Evolutionary conservation across 129 eudicot genomes (phyloP), one percentile per base, ranked within the genome.

Genomic region (Saposhnikovia divaricata): DNA sequence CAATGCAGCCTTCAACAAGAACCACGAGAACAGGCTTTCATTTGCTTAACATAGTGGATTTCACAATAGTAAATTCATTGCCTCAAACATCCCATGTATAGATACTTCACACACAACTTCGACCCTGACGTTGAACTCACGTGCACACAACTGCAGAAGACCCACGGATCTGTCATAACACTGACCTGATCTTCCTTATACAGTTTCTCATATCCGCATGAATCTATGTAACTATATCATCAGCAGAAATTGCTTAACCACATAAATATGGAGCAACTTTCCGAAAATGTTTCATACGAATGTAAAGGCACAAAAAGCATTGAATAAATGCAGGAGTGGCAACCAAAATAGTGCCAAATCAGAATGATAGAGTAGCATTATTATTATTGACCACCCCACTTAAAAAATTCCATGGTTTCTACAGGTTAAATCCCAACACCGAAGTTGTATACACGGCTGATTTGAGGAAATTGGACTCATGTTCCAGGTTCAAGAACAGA

Each of bases 11-110:
- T 57, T 6, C 0, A 57, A 57, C 66, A 31, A 51, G 51, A 63
- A 71, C 73, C 81, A 42, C 61, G 75, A 71, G 63, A 5, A 77
- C 75, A 44, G 44, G 63, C 71, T 53, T 28, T 75, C 61, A 57
- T 37, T 63, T 27, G 74, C 9, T 75, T 19, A 47, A 43, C 59
- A 40, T 51, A n/a, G 66, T 31, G 65, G 19, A 37, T 15, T 40
- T 13, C 53, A 74, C 23, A 74, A 18, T 6, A n/a, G 57, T 27
- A 13, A 65, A 40, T 39, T 15, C 48, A 15, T 57, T 80, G 34
- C 50, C 51, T 14, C 48, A 38, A 51, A 57, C 12, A 46, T 78
- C 70, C 61, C 48, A 44, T 6, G 6, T 27, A 78, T 2, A 27
- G 71, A 78, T 25, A 65, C 74, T 68, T 63, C 47, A 71, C 59